A percentile compares a stretch with the other conserved stretches of the same genome.
Conservation (phyloP, 2,329 filamentous ascomycete species). For the Ceratocystis smalleyi region DNA sequence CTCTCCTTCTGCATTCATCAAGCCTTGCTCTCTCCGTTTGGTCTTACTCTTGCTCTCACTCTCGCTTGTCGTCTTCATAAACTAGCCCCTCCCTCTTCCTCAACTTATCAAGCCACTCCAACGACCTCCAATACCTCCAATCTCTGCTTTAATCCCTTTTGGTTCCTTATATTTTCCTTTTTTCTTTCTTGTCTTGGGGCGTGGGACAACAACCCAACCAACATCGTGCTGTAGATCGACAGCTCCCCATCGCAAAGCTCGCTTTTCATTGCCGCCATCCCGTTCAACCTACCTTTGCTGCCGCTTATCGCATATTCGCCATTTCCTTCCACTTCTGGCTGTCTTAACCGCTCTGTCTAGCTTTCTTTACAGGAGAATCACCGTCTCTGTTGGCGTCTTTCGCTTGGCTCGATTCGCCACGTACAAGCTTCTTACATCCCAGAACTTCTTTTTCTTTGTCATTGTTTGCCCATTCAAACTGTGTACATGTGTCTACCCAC, state of each 20-base stretch:
- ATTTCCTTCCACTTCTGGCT: neutral
- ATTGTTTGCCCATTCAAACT: neutral
- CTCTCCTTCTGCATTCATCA: neutral
- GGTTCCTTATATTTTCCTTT: constrained; percentile 3
- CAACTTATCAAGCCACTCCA: neutral
- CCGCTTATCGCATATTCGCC: neutral
- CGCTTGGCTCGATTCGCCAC: neutral
- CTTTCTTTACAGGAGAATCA: too few species aligned
- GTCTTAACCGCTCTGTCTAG: neutral
- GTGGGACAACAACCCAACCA: neutral
- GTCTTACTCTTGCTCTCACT: too few species aligned
- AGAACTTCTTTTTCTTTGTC: neutral
- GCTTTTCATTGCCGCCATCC: neutral
- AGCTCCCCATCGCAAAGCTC: neutral
- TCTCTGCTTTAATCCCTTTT: neutral
- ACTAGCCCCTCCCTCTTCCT: neutral
- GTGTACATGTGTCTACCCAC: constrained; percentile 28
- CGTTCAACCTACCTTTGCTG: neutral
- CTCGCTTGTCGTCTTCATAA: neutral
- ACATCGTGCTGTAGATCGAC: neutral
- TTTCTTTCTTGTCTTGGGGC: neutral
- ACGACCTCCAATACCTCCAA: neutral
- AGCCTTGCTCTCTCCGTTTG: neutral
- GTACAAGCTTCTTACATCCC: neutral
- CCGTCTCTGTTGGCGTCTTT: too few species aligned